Percentiles rank a stretch among this genome's conserved stretches.
phyloP scores from a whole-genome alignment of 192 early-diverging fungal species.

The Allomyces arbusculus region DNA sequence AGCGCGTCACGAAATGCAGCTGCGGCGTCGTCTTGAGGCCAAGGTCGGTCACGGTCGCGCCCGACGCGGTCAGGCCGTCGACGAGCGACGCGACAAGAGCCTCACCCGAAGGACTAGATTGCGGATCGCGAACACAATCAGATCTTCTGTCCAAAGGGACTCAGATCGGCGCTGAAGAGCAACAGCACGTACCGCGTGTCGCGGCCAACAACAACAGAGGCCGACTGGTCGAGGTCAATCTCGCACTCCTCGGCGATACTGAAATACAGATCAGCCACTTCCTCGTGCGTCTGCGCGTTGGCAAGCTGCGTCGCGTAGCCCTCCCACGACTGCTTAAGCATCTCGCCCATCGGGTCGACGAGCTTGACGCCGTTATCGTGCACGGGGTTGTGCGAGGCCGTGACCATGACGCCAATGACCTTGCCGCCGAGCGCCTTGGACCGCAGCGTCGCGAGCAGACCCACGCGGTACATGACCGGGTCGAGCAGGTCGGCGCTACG shows the following conservation, averaged over 20 bases:
- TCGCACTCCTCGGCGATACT: constrained; percentile 36
- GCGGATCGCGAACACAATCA: background rate
- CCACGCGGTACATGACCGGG: constrained; percentile 82
- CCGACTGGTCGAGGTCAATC: constrained; percentile 46
- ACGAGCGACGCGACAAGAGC: constrained; percentile 56
- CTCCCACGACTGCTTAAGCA: constrained; percentile 95
- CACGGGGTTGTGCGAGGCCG: constrained; percentile 92
- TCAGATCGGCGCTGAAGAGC: background rate
- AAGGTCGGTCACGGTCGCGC: constrained; percentile 47
- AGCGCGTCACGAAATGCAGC: constrained; percentile 81
- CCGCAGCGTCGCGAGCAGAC: constrained; percentile 73
- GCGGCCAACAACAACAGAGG: constrained; percentile 62
- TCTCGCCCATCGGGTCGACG: constrained; percentile 94
- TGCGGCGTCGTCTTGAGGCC: constrained; percentile 90
- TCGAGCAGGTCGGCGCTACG: constrained; percentile 63
- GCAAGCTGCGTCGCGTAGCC: constrained; percentile 69
- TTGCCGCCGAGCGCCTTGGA: constrained; percentile 68
- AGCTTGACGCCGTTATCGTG: constrained; percentile 97
- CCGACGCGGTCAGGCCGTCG: constrained; percentile 58
- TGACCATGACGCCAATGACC: constrained; percentile 91
- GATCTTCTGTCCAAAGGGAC: background rate
- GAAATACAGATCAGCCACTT: constrained; percentile 35
- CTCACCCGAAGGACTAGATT: constrained; percentile 57
- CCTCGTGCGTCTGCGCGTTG: constrained; percentile 52
- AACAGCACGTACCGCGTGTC: constrained; percentile 58